Base-by-base conservation (phyloP, 164 flowering plant genomes). In the Nymphaea colorata region DNA sequence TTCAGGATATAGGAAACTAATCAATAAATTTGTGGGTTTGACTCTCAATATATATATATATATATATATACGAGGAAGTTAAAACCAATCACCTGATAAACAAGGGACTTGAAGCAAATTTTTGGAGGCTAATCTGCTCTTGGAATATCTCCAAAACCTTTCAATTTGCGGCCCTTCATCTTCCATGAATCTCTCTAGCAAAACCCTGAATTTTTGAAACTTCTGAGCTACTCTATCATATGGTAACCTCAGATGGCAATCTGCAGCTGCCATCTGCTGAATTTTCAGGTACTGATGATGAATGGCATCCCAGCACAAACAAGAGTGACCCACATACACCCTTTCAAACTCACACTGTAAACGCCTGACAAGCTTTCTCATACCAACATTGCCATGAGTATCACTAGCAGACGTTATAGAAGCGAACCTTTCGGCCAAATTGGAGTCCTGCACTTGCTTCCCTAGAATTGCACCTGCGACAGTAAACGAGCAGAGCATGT, bases 241-340 rank as follows among this genome's bases (percentile, higher is more conserved):
- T 36, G 78, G 75, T 12, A 67, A 51, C 5, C 75, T 72, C 44
- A 66, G 70, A 44, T 62, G 61, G 45, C 68, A 59, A 62, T 63
- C 45, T 14, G 81, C 62, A 41, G 18, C 7, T n/a, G 68, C 53
- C 64, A 79, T 71, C 15, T 73, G 76, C 69, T 83, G 79, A 62
- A 87, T 81, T 69, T 76, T 84, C 61, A n/a, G 8, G 8, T n/a
- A 61, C n/a, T 61, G 63, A n/a, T 61, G n/a, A 11, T 6, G 2
- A 7, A 61, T 10, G 6, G 87, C 88, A 63, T 84, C 89, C 92
- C 89, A 87, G 51, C 83, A 77, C 68, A 85, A 69, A 77, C 87
- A 87, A 64, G 79, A 64, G 68, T 87, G 86, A 36, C 83, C 89
- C 57, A 85, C 87, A 76, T 83, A 83, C 43, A 80, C 79, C 71